phyloP scores from a whole-genome alignment of 2,329 filamentous ascomycete genomes.

The Xylariaceae sp. region DNA sequence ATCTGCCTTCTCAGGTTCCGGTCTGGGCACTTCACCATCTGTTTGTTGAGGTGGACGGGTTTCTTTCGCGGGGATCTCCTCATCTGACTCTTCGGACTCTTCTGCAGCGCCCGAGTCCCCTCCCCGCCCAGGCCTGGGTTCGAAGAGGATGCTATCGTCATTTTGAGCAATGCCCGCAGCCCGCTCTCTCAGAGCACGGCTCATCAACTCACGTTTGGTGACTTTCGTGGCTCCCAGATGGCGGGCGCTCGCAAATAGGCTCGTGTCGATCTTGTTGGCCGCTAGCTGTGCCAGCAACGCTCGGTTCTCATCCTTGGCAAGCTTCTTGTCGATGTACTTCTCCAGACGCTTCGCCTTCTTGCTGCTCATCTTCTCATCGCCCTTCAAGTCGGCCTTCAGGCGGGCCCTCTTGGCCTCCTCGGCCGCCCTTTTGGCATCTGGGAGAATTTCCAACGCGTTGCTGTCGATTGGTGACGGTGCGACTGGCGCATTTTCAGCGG shows the following conservation, averaged over 20 bases:
- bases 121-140: conserved; percentile 34
- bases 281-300: conserved; percentile 79
- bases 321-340: conserved; percentile 78
- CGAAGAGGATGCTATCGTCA: conserved; percentile 51
- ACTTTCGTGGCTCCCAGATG: conserved; percentile 67
- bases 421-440: conserved; percentile 38
- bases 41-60: conserved; percentile 3
- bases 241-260: conserved; percentile 70
- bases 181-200: conserved; percentile 58
- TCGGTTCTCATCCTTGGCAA: conserved; percentile 88
- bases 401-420: conserved; percentile 50
- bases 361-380: conserved; percentile 52
- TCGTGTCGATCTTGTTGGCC: conserved; percentile 73
- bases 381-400: conserved; percentile 48
- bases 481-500: conserved; percentile 35
- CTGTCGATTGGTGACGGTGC: conserved; percentile 37
- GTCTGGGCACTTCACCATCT: conserved; percentile 1
- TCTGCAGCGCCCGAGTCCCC: conserved; percentile 31
- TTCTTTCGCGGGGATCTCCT: conserved; percentile 13
- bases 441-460: conserved; percentile 50
- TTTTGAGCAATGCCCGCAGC: conserved; percentile 56
- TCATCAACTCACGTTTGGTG: conserved; percentile 64
- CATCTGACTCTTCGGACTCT: conserved; percentile 24
- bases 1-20: not conserved
- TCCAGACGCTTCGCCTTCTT: conserved; percentile 64